Evolutionary conservation across 768 basidiomycete species (phyloP).

Genomic region (Cyclocybe cylindracea): DNA sequence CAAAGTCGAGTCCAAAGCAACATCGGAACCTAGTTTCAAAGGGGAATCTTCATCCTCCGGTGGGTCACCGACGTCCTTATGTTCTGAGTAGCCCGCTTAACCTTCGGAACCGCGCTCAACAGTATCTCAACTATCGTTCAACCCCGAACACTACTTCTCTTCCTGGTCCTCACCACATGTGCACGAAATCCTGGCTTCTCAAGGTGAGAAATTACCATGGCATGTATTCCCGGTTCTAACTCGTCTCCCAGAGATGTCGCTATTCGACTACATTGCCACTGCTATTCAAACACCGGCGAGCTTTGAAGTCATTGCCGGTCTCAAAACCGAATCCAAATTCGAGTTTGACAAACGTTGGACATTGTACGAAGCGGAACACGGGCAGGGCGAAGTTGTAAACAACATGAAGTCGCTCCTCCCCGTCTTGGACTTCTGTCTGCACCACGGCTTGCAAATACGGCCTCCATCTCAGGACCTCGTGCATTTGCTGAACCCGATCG

Average conservation of each 20-base stretch:
- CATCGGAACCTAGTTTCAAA: too few relatives aligned
- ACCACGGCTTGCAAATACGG: conserved; percentile 16
- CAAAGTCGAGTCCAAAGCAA: too few relatives aligned
- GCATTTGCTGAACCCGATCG: too few relatives aligned
- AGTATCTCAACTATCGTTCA: conserved; percentile 1
- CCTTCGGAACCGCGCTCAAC: background rate
- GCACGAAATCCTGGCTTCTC: background rate
- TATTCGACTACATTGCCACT: conserved; percentile 18
- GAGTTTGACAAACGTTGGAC: conserved; percentile 24
- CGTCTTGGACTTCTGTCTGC: conserved; percentile 21
- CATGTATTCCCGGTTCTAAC: background rate
- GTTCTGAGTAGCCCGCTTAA: too few relatives aligned
- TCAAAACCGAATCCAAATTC: conserved; percentile 11
- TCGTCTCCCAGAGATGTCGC: conserved; percentile 10
- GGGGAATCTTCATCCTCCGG: too few relatives aligned
- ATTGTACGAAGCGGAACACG: conserved; percentile 12
- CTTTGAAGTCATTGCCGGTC: background rate
- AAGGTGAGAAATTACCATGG: conserved; percentile 4
- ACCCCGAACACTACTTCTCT: conserved; percentile 14
- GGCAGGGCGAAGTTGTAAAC: conserved; percentile 10
- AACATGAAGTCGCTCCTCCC: conserved; percentile 18
- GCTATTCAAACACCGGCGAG: conserved; percentile 10
- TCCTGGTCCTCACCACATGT: conserved; percentile 16
- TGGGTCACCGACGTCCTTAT: too few relatives aligned
- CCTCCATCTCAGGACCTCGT: conserved; percentile 10